Conservation (phyloP, 2,329 filamentous ascomycete species). For the Fusarium acutatum region DNA sequence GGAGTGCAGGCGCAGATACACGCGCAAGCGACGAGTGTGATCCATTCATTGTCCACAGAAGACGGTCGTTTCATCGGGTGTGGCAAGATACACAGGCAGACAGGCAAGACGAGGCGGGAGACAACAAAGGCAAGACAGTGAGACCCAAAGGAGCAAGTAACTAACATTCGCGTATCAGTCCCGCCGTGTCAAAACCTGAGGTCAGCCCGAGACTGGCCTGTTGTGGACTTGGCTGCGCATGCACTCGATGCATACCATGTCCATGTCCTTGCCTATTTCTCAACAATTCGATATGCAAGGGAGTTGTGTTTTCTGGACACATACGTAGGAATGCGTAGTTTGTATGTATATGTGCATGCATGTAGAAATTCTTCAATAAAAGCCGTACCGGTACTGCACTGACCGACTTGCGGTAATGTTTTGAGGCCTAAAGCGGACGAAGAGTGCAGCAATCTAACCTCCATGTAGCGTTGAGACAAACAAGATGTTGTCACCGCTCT, state of each 20-base stretch:
- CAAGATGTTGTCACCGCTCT: constrained; percentile 84
- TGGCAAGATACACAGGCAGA: constrained; percentile 20
- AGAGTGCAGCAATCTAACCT: constrained; percentile 62
- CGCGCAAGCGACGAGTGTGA: not conserved
- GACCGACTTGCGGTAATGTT: constrained; percentile 3
- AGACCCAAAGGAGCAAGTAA: not conserved
- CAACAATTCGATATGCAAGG: constrained; percentile 38
- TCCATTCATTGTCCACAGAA: not conserved
- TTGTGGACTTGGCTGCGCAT: constrained; percentile 20
- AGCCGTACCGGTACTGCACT: constrained; percentile 15
- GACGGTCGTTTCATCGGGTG: constrained; percentile 34
- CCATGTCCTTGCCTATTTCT: constrained; percentile 1
- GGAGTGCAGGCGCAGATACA: constrained; percentile 3
- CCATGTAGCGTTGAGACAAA: constrained; percentile 98
- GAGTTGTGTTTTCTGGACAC: constrained; percentile 11
- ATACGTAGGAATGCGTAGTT: constrained; percentile 8
- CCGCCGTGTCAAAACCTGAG: constrained; percentile 15
- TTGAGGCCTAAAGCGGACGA: constrained; percentile 1
- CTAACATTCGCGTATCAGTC: constrained; percentile 18
- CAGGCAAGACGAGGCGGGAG: constrained; percentile 7
- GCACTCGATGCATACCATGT: constrained; percentile 19
- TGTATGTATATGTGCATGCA: constrained; percentile 9
- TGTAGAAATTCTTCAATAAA: constrained; percentile 29
- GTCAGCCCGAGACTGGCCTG: constrained; percentile 27
- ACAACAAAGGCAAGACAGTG: constrained; percentile 11